These are phyloP conservation scores for Roridomyces roridus DNA, from an alignment of 768 basidiomycete genomes.

Conservation along the genomic window DNA sequence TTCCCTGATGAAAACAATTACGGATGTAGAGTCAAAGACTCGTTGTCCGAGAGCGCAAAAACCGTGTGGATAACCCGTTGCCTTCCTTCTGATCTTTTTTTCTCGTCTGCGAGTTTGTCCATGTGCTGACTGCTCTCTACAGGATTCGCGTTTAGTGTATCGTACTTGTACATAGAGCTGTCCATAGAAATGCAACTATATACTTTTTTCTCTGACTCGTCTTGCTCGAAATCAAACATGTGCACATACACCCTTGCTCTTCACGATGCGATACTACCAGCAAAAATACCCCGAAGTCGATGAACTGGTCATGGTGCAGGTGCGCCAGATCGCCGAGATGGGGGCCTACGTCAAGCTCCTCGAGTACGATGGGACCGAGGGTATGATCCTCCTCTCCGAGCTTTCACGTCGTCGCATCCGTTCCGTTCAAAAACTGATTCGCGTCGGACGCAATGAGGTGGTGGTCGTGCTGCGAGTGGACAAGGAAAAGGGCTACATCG, in stretches of 20 bases:
- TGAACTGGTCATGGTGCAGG: constrained; percentile 99
- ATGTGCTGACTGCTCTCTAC: neutral
- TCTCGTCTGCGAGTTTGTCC: constrained; percentile 25
- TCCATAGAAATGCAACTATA: neutral
- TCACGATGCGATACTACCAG: constrained; percentile 88
- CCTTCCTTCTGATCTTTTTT: constrained; percentile 61
- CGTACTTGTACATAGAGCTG: neutral
- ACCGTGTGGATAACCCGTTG: constrained; percentile 69
- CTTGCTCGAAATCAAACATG: neutral
- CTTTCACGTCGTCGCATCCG: constrained; percentile 95
- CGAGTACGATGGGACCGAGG: constrained; percentile 99
- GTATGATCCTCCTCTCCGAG: constrained; percentile 99
- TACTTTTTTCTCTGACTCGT: neutral
- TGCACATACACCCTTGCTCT: neutral
- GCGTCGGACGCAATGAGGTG: constrained; percentile 97
- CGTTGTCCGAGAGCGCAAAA: constrained; percentile 43
- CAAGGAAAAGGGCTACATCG: constrained; percentile 99
- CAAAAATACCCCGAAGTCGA: constrained; percentile 96
- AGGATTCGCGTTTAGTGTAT: neutral
- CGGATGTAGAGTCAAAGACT: constrained; percentile 40
- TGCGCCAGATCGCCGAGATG: constrained; percentile 99
- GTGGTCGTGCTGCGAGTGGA: constrained; percentile 98
- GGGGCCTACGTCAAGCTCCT: constrained; percentile 98
- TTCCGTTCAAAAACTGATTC: constrained; percentile 97
- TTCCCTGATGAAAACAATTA: constrained; percentile 33